Conservation (phyloP, 2,329 filamentous ascomycete genomes). For the Elsinoe australis region DNA sequence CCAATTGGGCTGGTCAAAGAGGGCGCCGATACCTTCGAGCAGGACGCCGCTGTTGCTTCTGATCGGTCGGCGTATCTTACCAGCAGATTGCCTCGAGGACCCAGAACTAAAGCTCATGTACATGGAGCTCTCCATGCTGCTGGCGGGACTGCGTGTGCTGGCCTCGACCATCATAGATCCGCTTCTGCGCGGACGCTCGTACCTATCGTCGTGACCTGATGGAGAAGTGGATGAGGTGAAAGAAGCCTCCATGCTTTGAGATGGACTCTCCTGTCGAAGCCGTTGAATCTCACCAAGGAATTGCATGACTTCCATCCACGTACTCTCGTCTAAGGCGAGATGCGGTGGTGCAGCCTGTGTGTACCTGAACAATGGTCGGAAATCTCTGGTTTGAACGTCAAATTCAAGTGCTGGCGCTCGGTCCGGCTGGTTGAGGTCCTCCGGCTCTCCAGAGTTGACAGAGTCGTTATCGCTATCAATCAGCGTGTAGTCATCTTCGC, state of each 20-base stretch:
- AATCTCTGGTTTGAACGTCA: not conserved
- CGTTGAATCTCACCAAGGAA: not conserved
- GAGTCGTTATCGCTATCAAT: slow-evolving; percentile 1
- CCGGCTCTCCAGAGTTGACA: not conserved
- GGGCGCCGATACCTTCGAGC: slow-evolving; percentile 4
- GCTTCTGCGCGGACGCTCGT: not conserved
- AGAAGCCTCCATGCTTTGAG: slow-evolving; percentile 3
- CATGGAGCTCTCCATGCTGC: slow-evolving; percentile 14
- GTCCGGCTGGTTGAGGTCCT: slow-evolving; percentile 9
- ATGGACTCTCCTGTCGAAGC: not conserved
- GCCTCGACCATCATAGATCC: slow-evolving; percentile 2
- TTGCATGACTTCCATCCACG: slow-evolving; percentile 3
- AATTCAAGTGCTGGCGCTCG: not conserved
- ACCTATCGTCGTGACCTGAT: slow-evolving; percentile 1
- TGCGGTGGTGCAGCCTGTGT: not conserved
- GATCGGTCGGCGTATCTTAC: not conserved
- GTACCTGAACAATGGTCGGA: slow-evolving; percentile 1
- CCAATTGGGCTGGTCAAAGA: slow-evolving; percentile 9
- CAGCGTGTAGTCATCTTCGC: not conserved
- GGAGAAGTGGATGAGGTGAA: not conserved
- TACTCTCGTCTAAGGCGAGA: not conserved
- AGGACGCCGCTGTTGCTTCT: slow-evolving; percentile 1
- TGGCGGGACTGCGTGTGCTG: not conserved
- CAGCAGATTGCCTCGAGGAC: not conserved
- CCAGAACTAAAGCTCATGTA: not conserved